Percentiles rank a stretch among this genome's conserved stretches.
Conservation (phyloP, 2,329 filamentous ascomycete genomes). For the Alternaria consortialis region DNA sequence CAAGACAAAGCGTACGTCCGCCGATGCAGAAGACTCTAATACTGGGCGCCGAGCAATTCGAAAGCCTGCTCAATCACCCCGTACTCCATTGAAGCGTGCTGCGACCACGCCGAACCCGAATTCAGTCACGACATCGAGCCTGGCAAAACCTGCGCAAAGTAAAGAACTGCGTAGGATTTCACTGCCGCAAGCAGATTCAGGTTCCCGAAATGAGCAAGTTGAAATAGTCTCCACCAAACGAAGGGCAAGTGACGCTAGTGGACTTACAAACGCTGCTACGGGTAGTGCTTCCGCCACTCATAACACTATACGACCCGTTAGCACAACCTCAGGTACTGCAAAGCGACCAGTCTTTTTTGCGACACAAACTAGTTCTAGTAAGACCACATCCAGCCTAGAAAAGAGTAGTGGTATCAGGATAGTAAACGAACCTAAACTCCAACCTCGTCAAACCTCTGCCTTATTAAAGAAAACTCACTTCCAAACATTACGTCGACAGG, state of each 20-base stretch:
- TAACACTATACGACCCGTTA: not conserved
- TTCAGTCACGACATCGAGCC: not conserved
- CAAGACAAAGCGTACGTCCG: not conserved
- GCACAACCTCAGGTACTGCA: not conserved
- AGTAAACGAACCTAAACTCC: conserved; percentile 32
- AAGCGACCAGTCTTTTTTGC: not conserved
- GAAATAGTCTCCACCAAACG: not conserved
- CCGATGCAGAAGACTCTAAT: not conserved
- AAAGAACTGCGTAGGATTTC: not conserved
- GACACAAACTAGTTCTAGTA: not conserved
- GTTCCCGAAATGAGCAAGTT: not conserved
- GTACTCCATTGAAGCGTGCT: not conserved
- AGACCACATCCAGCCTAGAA: conserved; percentile 5
- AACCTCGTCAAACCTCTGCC: conserved; percentile 13
- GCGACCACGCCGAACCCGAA: not conserved
- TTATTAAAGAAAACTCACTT: conserved; percentile 28
- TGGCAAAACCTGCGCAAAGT: not conserved
- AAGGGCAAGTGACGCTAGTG: not conserved
- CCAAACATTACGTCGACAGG: conserved; percentile 25
- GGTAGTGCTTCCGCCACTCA: not conserved
- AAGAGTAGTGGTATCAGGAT: conserved; percentile 32
- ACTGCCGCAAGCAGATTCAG: not conserved
- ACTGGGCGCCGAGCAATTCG: not conserved
- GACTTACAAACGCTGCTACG: not conserved
- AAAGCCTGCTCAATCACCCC: not conserved